Base-by-base conservation (phyloP, 2,329 filamentous ascomycete genomes). In the Talaromyces sp. region DNA sequence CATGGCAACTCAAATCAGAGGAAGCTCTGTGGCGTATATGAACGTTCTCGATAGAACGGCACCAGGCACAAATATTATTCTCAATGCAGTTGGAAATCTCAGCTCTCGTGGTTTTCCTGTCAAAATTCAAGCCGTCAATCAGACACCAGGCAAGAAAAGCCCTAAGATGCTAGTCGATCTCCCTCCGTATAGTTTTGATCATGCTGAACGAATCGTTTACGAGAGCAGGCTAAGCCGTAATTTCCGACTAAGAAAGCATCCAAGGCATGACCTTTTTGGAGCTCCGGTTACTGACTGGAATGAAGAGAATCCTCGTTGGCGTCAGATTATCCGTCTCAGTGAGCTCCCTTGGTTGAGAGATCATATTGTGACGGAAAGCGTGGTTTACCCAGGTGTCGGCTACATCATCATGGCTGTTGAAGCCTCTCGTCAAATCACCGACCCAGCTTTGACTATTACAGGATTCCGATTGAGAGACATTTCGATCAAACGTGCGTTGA, bases 311-410 rank as follows among this genome's bases (percentile, higher is more conserved):
- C 73, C 73, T 0, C 71, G 68, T 41, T 76, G 74, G 74, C 68
- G 74, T 9, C 70, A 75, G 39, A 72, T 71, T 54, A 60, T 77
- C 8, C 67, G 74, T 17, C 58, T 73, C 15, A 65, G 65, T 5
- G 75, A 77, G 52, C 71, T 71, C 9, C 74, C 74, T 11, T 76
- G 75, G 75, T 47, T 76, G 1, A 68, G 63, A 10, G 70, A 76
- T 27, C 72, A 76, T 66, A 60, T 70, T 64, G 72, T 61, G 9
- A 57, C 41, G 0, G 49, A 60, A 10, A 62, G 22, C 25, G 66
- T 67, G 60, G 66, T 75, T 25, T 74, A 72, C 56, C 73, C 73
- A 1, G 71, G 71, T 10, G 73, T 71, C 17, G 73, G 72, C 2
- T 75, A 70, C 61, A 52, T 75, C 13, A 68, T 71, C 13, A 75